These are phyloP conservation scores for Trametopsis cervina DNA, from an alignment of 768 basidiomycete species.

Conservation along the genomic window DNA sequence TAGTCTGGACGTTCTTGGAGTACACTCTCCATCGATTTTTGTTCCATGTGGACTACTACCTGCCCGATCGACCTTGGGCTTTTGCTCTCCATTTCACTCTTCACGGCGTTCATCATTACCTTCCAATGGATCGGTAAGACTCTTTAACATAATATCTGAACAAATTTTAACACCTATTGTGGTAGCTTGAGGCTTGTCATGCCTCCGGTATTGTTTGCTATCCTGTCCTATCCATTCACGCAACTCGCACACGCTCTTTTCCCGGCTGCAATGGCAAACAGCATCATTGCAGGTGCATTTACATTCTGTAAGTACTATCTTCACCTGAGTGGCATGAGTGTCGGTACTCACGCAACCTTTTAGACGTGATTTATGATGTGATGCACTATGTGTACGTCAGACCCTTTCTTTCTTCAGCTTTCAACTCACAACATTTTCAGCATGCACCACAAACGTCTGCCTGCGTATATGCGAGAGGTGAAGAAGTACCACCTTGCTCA, in stretches of 20 bases:
- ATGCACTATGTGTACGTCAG: constrained; percentile 83
- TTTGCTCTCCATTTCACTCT: constrained; percentile 85
- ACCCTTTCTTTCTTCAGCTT: not conserved
- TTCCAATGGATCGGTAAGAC: constrained; percentile 88
- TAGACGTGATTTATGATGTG: constrained; percentile 79
- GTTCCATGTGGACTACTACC: constrained; percentile 85
- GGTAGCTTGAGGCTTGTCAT: constrained; percentile 86
- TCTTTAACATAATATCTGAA: not conserved
- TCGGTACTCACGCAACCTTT: constrained; percentile 7
- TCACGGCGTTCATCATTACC: constrained; percentile 96
- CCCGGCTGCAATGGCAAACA: constrained; percentile 81
- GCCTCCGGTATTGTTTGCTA: constrained; percentile 82
- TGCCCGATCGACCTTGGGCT: constrained; percentile 79
- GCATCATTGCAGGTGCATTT: constrained; percentile 77
- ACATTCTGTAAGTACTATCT: constrained; percentile 62
- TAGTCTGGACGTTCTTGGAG: constrained; percentile 93
- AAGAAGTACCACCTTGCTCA: constrained; percentile 98
- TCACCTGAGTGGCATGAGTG: not conserved
- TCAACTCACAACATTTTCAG: constrained; percentile 25
- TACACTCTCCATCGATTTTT: constrained; percentile 93
- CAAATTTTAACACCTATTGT: no score
- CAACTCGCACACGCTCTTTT: constrained; percentile 76
- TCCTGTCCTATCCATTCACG: constrained; percentile 81
- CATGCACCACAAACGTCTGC: constrained; percentile 82
- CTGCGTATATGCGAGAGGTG: constrained; percentile 82